phyloP scores from a whole-genome alignment of 2,329 filamentous ascomycete genomes.

The Geosmithia morbida region DNA sequence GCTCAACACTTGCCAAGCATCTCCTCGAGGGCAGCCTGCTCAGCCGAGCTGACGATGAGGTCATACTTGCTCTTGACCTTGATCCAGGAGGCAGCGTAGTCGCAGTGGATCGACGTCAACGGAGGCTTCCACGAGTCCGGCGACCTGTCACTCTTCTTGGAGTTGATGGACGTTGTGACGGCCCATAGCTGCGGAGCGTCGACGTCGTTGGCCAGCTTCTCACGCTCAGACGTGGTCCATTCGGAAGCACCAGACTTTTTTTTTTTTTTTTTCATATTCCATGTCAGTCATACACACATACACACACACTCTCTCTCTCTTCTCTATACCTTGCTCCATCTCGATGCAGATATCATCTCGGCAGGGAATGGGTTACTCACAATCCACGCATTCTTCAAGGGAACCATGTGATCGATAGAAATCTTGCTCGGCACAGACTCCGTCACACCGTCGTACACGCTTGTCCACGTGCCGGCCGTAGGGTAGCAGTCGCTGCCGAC shows the following conservation, averaged over 20 bases:
- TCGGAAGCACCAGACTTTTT: constrained; percentile 57
- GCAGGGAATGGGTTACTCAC: constrained; percentile 20
- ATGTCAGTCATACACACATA: background rate
- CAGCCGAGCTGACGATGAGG: constrained; percentile 53
- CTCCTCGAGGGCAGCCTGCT: constrained; percentile 20
- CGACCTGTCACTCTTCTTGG: constrained; percentile 55
- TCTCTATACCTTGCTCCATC: too few species aligned
- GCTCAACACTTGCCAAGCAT: constrained; percentile 17
- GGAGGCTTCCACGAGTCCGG: constrained; percentile 68
- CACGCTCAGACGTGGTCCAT: constrained; percentile 56
- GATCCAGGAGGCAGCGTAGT: constrained; percentile 64
- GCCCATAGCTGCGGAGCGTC: constrained; percentile 63
- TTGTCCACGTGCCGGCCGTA: constrained; percentile 53
- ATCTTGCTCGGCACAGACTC: constrained; percentile 57
- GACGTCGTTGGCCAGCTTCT: constrained; percentile 65
- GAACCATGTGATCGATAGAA: constrained; percentile 76
- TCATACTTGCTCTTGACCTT: constrained; percentile 62
- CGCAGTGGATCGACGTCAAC: constrained; percentile 56
- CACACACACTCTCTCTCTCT: too few species aligned
- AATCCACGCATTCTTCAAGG: constrained; percentile 68
- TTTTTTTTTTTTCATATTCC: too few species aligned
- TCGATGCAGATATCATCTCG: too few species aligned
- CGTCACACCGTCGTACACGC: constrained; percentile 58
- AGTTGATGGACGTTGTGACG: constrained; percentile 66
- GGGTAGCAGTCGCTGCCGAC: constrained; percentile 44